phyloP scores from a whole-genome alignment of 805 yeast species.

The Saccharomycopsis amapae region DNA sequence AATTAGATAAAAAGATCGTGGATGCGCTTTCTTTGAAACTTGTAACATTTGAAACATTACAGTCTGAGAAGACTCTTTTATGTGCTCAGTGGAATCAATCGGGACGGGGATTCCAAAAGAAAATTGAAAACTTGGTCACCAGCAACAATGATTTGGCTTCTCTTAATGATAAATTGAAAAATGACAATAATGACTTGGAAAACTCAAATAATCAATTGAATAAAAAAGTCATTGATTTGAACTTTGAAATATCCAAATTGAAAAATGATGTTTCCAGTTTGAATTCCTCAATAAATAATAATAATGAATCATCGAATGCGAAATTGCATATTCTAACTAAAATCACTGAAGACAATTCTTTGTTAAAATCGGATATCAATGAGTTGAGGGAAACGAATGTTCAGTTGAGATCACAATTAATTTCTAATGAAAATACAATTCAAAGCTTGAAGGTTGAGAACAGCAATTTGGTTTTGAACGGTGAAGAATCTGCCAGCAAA shows the following conservation, averaged over 20 bases:
- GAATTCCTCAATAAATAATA: slow-evolving; percentile 26
- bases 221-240: slow-evolving; percentile 34
- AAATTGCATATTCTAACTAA: slow-evolving; percentile 34
- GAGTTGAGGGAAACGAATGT: slow-evolving; percentile 25
- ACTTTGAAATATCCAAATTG: slow-evolving; percentile 29
- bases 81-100: slow-evolving; percentile 29
- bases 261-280: slow-evolving; percentile 25
- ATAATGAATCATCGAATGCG: slow-evolving; percentile 34
- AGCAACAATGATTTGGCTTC: slow-evolving; percentile 21
- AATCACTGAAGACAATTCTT: slow-evolving; percentile 33
- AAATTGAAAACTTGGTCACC: slow-evolving; percentile 23
- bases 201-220: slow-evolving; percentile 33
- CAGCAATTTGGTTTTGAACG: slow-evolving; percentile 26
- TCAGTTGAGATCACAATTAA: slow-evolving; percentile 4
- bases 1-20: slow-evolving; percentile 1
- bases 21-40: slow-evolving; percentile 19
- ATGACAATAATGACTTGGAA: slow-evolving; percentile 34
- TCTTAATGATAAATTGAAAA: slow-evolving; percentile 27
- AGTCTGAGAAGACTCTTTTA: slow-evolving; percentile 27
- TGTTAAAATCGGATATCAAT: slow-evolving; percentile 29
- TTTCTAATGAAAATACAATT: slow-evolving; percentile 5
- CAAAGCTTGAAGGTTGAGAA: slow-evolving; percentile 9
- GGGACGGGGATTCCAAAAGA: slow-evolving; percentile 26
- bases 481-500: slow-evolving; percentile 26
- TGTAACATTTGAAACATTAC: slow-evolving; percentile 27